These are phyloP conservation scores for Clavulina sp. DNA, from an alignment of 768 basidiomycete species.

Conservation along the genomic window DNA sequence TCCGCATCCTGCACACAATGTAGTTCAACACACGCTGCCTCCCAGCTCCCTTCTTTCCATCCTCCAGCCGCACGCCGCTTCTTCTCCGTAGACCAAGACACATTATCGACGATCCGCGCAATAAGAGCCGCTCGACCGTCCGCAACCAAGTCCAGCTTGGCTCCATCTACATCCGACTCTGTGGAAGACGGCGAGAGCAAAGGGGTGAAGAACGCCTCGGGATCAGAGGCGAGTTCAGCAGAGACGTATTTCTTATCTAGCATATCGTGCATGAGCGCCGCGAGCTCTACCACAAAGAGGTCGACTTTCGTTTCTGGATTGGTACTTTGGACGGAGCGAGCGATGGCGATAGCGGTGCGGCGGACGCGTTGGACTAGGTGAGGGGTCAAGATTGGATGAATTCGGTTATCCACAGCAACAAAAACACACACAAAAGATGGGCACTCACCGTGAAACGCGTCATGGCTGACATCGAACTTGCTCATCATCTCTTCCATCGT, in stretches of 20 bases:
- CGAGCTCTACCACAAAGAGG: slow-evolving; percentile 61
- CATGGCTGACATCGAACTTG: slow-evolving; percentile 66
- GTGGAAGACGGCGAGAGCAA: slow-evolving; percentile 52
- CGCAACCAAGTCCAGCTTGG: slow-evolving; percentile 30
- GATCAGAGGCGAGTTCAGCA: slow-evolving; percentile 35
- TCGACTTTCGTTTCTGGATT: slow-evolving; percentile 37
- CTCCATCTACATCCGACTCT: slow-evolving; percentile 15
- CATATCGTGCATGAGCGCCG: slow-evolving; percentile 78
- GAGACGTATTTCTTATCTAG: slow-evolving; percentile 73
- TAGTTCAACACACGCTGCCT: slow-evolving; percentile 51
- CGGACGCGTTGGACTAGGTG: slow-evolving; percentile 77
- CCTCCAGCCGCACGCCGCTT: slow-evolving; percentile 34
- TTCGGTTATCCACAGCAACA: slow-evolving; percentile 4
- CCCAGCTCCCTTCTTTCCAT: slow-evolving; percentile 46
- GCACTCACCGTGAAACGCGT: slow-evolving; percentile 52
- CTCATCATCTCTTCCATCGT: slow-evolving; percentile 61
- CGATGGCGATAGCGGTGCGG: slow-evolving; percentile 54
- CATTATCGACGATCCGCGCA: slow-evolving; percentile 49
- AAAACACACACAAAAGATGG: neutral
- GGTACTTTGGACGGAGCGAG: slow-evolving; percentile 29
- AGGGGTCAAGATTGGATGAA: slow-evolving; percentile 6
- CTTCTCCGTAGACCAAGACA: slow-evolving; percentile 77
- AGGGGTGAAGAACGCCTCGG: slow-evolving; percentile 26
- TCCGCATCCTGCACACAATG: slow-evolving; percentile 74
- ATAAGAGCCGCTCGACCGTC: slow-evolving; percentile 43